Percentiles rank a stretch among this genome's conserved stretches.
These are phyloP conservation scores for Magnolia kwangsiensis DNA, from an alignment of 164 flowering plant genomes.

Conservation along the genomic window DNA sequence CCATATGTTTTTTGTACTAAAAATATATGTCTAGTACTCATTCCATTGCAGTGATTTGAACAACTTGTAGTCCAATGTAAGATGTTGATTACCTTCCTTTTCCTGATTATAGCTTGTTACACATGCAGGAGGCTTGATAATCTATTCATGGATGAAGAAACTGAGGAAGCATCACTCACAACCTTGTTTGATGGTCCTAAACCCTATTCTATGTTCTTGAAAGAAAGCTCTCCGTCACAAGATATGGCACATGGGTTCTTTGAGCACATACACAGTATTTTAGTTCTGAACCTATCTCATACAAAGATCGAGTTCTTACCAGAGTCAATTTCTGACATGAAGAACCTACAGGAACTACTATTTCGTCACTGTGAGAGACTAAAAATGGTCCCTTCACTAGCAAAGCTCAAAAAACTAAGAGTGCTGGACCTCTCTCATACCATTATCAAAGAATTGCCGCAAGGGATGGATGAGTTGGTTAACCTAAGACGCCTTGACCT, in stretches of 20 bases:
- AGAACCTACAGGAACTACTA: not conserved
- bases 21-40: too few relatives aligned
- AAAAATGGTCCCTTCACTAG: not conserved
- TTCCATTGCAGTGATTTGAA: too few relatives aligned
- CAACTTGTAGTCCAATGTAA: too few relatives aligned
- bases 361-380: not conserved
- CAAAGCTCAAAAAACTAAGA: not conserved
- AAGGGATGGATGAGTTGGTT: not conserved
- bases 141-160: too few relatives aligned
- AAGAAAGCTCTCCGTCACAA: not conserved
- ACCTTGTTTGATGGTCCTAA: not conserved
- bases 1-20: too few relatives aligned
- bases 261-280: not conserved
- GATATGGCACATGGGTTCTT: slow-evolving; percentile 7
- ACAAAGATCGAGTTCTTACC: not conserved
- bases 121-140: too few relatives aligned
- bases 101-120: too few relatives aligned
- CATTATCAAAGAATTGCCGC: not conserved
- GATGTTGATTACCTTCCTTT: too few relatives aligned
- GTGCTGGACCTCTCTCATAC: not conserved
- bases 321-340: not conserved
- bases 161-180: too few relatives aligned
- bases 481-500: not conserved
- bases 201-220: not conserved
- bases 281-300: not conserved